These are phyloP conservation scores for Citrus unshiu DNA, from an alignment of 345 rosid genomes.

Conservation along the genomic window DNA sequence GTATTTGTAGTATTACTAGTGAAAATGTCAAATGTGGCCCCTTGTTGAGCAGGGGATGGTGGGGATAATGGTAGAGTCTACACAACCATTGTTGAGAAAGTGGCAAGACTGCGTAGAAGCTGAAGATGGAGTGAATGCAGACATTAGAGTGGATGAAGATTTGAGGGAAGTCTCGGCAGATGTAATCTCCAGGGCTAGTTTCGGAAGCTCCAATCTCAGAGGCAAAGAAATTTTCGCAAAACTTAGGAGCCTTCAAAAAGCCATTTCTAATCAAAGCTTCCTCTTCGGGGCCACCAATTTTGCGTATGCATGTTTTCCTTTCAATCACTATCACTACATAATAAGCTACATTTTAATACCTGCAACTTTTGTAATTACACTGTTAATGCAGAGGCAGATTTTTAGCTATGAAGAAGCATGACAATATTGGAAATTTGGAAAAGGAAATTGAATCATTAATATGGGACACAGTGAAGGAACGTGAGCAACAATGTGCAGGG, in stretches of 20 bases:
- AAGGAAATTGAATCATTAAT: slow-evolving; percentile 57
- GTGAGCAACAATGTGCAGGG: slow-evolving; percentile 34
- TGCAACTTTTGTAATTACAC: neutral
- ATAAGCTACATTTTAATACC: too few relatives aligned
- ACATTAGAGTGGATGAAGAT: slow-evolving; percentile 41
- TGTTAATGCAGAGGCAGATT: slow-evolving; percentile 23
- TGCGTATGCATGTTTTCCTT: slow-evolving; percentile 15
- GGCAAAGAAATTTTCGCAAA: slow-evolving; percentile 53
- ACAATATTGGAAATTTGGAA: slow-evolving; percentile 43
- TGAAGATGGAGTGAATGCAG: slow-evolving; percentile 25
- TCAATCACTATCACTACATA: neutral
- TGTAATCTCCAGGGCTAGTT: slow-evolving; percentile 52
- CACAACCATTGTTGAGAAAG: slow-evolving; percentile 38
- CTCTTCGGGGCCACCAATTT: slow-evolving; percentile 17
- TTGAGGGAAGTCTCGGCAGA: slow-evolving; percentile 43
- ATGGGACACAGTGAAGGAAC: slow-evolving; percentile 65
- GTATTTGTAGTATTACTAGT: too few relatives aligned
- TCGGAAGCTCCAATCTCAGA: slow-evolving; percentile 48
- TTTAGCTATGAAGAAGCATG: slow-evolving; percentile 35
- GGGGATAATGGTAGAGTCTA: slow-evolving; percentile 54
- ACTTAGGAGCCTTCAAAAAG: slow-evolving; percentile 41
- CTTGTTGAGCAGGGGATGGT: slow-evolving; percentile 51
- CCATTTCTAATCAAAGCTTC: slow-evolving; percentile 29
- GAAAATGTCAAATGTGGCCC: neutral
- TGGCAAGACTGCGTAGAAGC: slow-evolving; percentile 46